Base-by-base conservation (phyloP, 768 basidiomycete genomes). In the Psilocybe subaeruginosa region DNA sequence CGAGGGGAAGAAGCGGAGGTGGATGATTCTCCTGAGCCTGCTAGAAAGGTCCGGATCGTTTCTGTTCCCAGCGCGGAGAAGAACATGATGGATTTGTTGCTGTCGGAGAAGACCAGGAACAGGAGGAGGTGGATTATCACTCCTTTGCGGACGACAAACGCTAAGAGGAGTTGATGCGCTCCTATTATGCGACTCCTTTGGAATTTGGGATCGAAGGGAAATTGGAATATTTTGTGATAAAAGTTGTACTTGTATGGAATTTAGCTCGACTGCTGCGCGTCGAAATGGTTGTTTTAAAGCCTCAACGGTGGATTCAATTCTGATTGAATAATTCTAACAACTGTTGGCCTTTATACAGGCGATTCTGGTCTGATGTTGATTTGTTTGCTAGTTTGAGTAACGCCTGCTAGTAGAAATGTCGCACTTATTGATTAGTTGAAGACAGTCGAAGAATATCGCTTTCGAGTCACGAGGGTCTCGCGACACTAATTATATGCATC, bases 1-100 rank as follows among this genome's bases (percentile, higher is more conserved):
- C 81, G 88, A 23, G 86, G 85, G 5, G 90, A 91, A 72, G 92
- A 92, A 59, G 87, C 83, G 2, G 91, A 92, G 70, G 84, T 87
- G 12, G 92, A 95, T 68, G 88, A 94, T 69, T 87, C 89, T 12
- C 77, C 76, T 3, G 88, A 90, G 47, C 69, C 70, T 43, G 74
- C 78, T 12, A 79, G 92, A 65, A 75, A 77, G 46, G 83, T 91
- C 19, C 77, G 84, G 57, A 73, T 88, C 56, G 68, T 79, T 31
- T 77, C 80, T 43, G 79, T 85, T 58, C 50, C 63, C 3, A 66
- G 72, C 0, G 61, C 64, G 7, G 76, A 77, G 62, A 75, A 69
- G 54, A 67, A 64, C 23, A 69, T 65, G 61, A 54, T 64, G 56
- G 75, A 72, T 43, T 59, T 65, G 51, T 54, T 66, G 62, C 54